Base-by-base conservation (phyloP, 176 grass and related monocot species). In the Lolium perenne region DNA sequence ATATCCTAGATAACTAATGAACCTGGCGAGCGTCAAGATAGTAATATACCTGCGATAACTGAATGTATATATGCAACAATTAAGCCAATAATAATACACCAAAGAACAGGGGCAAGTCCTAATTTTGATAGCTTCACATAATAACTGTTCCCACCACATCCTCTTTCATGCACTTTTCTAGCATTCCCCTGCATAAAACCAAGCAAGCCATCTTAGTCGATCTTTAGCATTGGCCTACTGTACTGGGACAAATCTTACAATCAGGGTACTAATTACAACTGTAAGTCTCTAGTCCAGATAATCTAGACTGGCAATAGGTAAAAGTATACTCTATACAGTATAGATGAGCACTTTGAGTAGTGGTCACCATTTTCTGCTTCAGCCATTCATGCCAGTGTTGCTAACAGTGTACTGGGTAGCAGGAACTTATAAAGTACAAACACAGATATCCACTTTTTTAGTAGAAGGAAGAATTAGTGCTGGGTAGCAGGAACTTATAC, bases 71-170 rank as follows among this genome's bases (percentile, higher is more conserved):
- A 95, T 87, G 68, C 89, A 88, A 91, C 9, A 74, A 98, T 58
- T 86, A 98, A 89, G 47, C 62, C 80, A 87, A 92, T 87, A 82
- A 95, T 91, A 83, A 94, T 83, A 76, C 83, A 95, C 90, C 88
- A 95, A 86, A 98, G 92, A 81, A 91, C 55, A 90, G 94, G 94
- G 78, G 93, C 96, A 25, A 95, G 83, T 75, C 96, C 96, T 77
- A 94, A 83, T 85, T 98, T 98, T 79, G 86, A 95, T 29, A 98
- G 53, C 86, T 93, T 98, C 54, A 82, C 86, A 80, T 84, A 80
- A 45, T 86, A 84, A 59, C 74, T 86, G 70, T 85, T 93, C 35
- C 84, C 90, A 38, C 80, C 88, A 80, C 88, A 95, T 58, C 84
- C 90, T 57, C 86, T 92, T 67, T 98, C 93, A 91, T 90, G 74